A percentile compares a stretch with the other conserved stretches of the same genome.
Evolutionary conservation across 192 early-diverging fungal genomes (phyloP).

Genomic region (Backusella psychrophila): DNA sequence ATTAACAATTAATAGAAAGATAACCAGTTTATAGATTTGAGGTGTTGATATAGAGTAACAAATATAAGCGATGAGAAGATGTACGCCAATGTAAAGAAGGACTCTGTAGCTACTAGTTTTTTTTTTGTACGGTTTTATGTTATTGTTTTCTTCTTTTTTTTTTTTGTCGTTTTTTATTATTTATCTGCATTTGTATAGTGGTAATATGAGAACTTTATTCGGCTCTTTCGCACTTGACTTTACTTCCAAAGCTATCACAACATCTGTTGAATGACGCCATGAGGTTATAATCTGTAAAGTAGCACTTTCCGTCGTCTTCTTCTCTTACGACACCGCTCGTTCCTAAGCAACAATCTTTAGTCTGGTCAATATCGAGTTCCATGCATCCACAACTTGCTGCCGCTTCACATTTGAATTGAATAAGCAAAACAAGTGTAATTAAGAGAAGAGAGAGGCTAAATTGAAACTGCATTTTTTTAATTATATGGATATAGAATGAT

Average conservation of each 20-base stretch:
- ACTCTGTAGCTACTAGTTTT: not conserved
- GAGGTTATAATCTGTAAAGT: not conserved
- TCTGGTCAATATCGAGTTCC: not conserved
- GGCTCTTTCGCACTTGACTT: not conserved
- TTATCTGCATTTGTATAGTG: not conserved
- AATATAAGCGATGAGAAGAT: not conserved
- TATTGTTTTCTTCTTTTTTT: not conserved
- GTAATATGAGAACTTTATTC: not conserved
- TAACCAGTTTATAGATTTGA: not conserved
- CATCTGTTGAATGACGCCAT: slow-evolving; percentile 3
- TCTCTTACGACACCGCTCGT: not conserved
- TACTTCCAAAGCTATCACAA: not conserved
- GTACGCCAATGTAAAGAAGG: not conserved
- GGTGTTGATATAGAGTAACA: not conserved
- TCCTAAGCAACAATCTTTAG: not conserved
- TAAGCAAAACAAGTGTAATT: not conserved
- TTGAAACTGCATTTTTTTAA: not conserved
- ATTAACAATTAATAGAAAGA: not conserved
- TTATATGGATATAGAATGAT: not conserved
- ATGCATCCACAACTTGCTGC: not conserved
- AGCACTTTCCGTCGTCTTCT: not conserved
- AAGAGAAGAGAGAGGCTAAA: not conserved
- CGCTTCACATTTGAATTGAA: not conserved
- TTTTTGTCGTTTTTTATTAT: not conserved
- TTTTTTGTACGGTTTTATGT: not conserved